A percentile compares a stretch with the other conserved stretches of the same genome.
These are phyloP conservation scores for Durotheca rogersii DNA, from an alignment of 495 filamentous ascomycete genomes.

Conservation along the genomic window DNA sequence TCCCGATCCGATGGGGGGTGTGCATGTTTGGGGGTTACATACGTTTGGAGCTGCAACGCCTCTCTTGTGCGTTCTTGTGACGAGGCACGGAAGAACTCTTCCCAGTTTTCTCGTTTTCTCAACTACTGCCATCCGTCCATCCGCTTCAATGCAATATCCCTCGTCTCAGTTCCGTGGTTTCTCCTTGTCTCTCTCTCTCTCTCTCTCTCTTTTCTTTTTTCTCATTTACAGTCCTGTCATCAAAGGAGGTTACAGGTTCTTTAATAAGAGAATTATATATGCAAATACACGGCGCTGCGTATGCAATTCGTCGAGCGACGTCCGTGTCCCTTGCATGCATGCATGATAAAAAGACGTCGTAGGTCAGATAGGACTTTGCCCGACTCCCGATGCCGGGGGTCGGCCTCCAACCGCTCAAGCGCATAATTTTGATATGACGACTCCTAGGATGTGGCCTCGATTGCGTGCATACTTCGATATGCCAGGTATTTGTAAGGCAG, in stretches of 20 bases:
- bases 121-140: constrained; percentile 10
- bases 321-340: constrained; percentile 33
- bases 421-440: constrained; percentile 18
- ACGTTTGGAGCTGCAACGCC: neutral
- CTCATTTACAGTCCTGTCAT: no score
- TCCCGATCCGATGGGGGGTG: neutral
- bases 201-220: constrained; percentile 16
- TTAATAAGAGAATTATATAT: constrained; percentile 27
- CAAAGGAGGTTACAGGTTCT: no score
- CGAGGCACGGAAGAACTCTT: constrained; percentile 22
- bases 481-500: no score
- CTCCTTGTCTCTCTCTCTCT: constrained; percentile 16
- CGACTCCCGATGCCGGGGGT: neutral
- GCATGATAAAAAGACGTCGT: no score
- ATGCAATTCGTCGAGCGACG: no score
- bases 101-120: no score
- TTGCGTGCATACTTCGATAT: no score
- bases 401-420: constrained; percentile 7
- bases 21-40: constrained; percentile 6
- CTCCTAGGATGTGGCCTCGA: no score
- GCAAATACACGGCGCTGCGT: no score
- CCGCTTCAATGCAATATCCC: neutral
- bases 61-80: constrained; percentile 3
- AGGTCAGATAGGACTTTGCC: constrained; percentile 6
- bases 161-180: neutral